These are phyloP conservation scores for Apium graveolens DNA, from an alignment of 129 eudicot species.

Conservation along the genomic window DNA sequence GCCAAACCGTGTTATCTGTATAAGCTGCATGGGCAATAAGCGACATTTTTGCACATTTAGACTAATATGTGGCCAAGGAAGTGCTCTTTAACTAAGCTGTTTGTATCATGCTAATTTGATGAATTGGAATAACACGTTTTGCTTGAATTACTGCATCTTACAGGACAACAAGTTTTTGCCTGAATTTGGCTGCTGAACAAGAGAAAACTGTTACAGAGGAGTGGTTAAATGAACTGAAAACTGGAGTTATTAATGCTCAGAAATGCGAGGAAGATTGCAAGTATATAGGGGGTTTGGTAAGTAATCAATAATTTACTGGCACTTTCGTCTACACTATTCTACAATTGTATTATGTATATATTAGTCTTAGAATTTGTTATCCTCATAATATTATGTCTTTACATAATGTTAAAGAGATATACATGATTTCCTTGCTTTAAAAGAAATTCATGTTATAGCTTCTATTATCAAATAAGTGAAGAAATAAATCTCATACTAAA, in stretches of 20 bases:
- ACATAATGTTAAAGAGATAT: no score
- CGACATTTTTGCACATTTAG: neutral
- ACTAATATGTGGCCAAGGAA: neutral
- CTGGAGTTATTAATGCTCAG: constrained; percentile 47
- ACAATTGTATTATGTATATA: neutral
- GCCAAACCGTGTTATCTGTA: neutral
- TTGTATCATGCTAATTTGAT: neutral
- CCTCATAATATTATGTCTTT: neutral
- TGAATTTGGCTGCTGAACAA: constrained; percentile 79
- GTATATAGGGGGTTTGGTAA: constrained; percentile 80
- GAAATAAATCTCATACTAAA: no score
- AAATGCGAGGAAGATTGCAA: constrained; percentile 77
- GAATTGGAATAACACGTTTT: neutral
- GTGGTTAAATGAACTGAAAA: constrained; percentile 76
- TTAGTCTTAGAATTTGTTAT: neutral
- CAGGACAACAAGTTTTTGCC: constrained; percentile 68
- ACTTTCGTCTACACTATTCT: neutral
- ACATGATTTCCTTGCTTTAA: no score
- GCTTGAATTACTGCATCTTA: constrained; percentile 13
- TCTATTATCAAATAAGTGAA: no score
- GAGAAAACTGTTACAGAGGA: constrained; percentile 50
- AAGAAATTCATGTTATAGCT: no score
- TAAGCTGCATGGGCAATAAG: neutral
- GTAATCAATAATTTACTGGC: constrained; percentile 14
- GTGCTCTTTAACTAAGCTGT: neutral